A percentile compares a stretch with the other conserved stretches of the same genome.
These are phyloP conservation scores for Solanum piurae DNA, from an alignment of 257 asterid species.

Conservation along the genomic window DNA sequence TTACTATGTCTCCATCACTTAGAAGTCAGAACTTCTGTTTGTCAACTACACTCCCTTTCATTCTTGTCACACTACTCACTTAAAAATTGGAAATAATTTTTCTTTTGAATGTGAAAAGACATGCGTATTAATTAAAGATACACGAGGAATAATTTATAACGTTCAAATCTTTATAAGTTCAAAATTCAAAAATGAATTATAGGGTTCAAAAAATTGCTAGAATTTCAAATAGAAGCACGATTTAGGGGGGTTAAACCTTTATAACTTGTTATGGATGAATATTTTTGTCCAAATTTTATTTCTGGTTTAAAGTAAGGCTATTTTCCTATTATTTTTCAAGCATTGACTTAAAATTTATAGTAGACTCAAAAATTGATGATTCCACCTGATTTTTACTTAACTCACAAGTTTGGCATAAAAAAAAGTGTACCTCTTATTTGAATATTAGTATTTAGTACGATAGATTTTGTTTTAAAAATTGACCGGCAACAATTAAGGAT, in stretches of 20 bases:
- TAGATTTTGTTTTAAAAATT: not conserved
- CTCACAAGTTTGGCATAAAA: not conserved
- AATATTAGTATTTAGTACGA: not conserved
- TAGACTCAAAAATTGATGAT: not conserved
- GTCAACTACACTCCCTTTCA: not conserved
- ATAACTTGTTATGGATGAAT: not conserved
- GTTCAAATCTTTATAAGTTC: no score
- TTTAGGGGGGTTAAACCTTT: not conserved
- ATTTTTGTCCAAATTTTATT: not conserved
- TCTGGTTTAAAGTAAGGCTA: not conserved
- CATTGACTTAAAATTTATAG: not conserved
- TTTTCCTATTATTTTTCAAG: not conserved
- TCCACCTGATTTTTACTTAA: not conserved
- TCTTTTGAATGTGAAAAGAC: not conserved
- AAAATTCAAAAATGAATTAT: not conserved
- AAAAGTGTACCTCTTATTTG: not conserved
- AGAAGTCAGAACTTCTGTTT: not conserved
- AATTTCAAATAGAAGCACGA: not conserved
- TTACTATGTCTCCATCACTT: not conserved
- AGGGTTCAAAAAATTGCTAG: not conserved
- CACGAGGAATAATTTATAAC: no score
- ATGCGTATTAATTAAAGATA: not conserved
- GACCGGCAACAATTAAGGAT: not conserved
- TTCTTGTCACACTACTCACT: not conserved
- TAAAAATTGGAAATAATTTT: not conserved